A percentile compares a stretch with the other conserved stretches of the same genome.
phyloP scores from a whole-genome alignment of 495 filamentous ascomycete species.

The Penicillium turbatum region DNA sequence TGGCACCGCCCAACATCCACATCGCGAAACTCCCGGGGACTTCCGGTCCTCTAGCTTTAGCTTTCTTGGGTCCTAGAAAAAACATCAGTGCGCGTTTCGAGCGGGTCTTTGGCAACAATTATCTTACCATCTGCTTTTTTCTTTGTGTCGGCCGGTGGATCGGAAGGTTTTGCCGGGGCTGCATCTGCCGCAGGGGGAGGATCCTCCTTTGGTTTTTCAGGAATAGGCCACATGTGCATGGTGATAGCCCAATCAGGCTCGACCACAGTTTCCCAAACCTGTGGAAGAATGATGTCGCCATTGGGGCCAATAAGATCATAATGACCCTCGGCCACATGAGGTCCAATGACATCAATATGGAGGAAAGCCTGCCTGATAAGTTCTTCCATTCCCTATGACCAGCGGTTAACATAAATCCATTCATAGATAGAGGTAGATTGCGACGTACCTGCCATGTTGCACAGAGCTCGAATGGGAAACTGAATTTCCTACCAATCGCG shows the following conservation, averaged over 20 bases:
- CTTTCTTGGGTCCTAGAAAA: slow-evolving; percentile 26
- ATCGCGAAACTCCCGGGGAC: slow-evolving; percentile 30
- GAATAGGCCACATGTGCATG: slow-evolving; percentile 98
- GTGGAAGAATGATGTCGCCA: slow-evolving; percentile 81
- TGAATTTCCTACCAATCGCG: slow-evolving; percentile 80
- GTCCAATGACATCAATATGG: slow-evolving; percentile 76
- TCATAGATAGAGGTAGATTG: slow-evolving; percentile 4
- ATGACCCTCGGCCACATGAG: slow-evolving; percentile 77
- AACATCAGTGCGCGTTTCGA: slow-evolving; percentile 3
- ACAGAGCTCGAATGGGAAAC: slow-evolving; percentile 76
- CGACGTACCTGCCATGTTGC: slow-evolving; percentile 71
- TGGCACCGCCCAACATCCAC: slow-evolving; percentile 35
- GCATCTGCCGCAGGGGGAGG: slow-evolving; percentile 29
- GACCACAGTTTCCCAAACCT: slow-evolving; percentile 80
- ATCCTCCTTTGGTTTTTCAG: slow-evolving; percentile 49
- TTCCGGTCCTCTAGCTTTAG: slow-evolving; percentile 11
- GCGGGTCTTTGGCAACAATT: not conserved
- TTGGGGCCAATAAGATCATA: slow-evolving; percentile 82
- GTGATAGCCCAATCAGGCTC: slow-evolving; percentile 86
- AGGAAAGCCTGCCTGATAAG: slow-evolving; percentile 84
- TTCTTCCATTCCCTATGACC: slow-evolving; percentile 70
- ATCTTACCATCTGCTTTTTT: slow-evolving; percentile 37
- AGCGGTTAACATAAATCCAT: slow-evolving; percentile 7
- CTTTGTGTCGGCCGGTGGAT: slow-evolving; percentile 24
- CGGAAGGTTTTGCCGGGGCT: slow-evolving; percentile 19